phyloP scores from a whole-genome alignment of 306 rosid genomes.

The Albizia julibrissin region DNA sequence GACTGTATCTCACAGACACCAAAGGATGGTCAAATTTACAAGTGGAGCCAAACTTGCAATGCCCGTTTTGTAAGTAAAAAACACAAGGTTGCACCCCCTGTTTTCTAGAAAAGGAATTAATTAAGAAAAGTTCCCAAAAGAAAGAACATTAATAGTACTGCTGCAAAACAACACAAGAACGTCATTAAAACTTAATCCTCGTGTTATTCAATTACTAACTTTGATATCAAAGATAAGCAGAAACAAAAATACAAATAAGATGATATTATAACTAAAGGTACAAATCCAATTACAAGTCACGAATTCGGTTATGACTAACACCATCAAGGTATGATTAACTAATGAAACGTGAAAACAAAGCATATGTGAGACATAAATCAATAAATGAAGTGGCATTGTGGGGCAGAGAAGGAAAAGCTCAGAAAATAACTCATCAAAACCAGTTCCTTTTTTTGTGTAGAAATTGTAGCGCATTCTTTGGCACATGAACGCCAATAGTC shows the following conservation, averaged over 20 bases:
- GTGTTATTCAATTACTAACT: neutral
- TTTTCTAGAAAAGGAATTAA: constrained; percentile 42
- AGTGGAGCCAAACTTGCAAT: constrained; percentile 81
- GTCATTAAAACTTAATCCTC: constrained; percentile 5
- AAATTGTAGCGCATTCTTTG: neutral
- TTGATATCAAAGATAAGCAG: constrained; percentile 11
- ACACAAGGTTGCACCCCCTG: constrained; percentile 56
- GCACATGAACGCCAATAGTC: neutral
- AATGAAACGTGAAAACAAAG: neutral
- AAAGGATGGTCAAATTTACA: constrained; percentile 90
- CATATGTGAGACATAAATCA: neutral
- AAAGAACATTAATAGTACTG: constrained; percentile 19
- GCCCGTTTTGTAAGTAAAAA: constrained; percentile 50
- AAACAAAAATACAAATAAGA: neutral
- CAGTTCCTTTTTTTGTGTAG: neutral
- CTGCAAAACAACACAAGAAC: constrained; percentile 17
- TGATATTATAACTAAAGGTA: neutral
- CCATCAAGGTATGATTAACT: neutral
- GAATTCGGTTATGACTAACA: neutral
- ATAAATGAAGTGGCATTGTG: neutral
- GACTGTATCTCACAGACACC: constrained; percentile 65
- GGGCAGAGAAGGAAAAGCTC: neutral
- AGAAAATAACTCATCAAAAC: neutral
- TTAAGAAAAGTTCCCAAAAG: constrained; percentile 29
- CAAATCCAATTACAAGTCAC: neutral